A percentile compares a stretch with the other conserved stretches of the same genome.
These are phyloP conservation scores for Saturnispora kantuleensis DNA, from an alignment of 805 yeast genomes.

Conservation along the genomic window DNA sequence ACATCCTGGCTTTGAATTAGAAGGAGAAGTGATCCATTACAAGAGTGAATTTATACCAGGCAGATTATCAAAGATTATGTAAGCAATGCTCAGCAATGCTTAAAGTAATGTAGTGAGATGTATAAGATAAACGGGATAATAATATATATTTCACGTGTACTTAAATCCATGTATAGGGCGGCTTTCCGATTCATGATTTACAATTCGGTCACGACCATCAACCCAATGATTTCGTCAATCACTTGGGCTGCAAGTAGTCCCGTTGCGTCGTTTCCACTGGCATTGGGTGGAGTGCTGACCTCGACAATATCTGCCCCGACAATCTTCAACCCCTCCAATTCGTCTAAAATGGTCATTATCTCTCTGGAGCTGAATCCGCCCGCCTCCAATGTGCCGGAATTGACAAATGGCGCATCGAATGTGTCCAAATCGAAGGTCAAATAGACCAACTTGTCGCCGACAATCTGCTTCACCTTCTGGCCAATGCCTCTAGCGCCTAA, in stretches of 20 bases:
- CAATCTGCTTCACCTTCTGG: slow-evolving; percentile 25
- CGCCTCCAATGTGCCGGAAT: slow-evolving; percentile 70
- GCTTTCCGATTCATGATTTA: neutral
- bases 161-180: no score
- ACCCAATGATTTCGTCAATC: slow-evolving; percentile 39
- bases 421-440: slow-evolving; percentile 48
- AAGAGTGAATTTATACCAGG: no score
- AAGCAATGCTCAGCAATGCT: no score
- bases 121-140: no score
- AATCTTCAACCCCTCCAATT: slow-evolving; percentile 46
- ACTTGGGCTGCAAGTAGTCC: slow-evolving; percentile 58
- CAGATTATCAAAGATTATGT: no score
- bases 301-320: slow-evolving; percentile 76
- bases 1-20: no score
- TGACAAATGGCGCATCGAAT: slow-evolving; percentile 67
- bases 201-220: slow-evolving; percentile 31
- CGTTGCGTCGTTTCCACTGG: slow-evolving; percentile 50
- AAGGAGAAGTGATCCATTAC: no score
- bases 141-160: no score
- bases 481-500: slow-evolving; percentile 31
- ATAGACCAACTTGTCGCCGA: slow-evolving; percentile 34
- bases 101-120: no score
- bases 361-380: slow-evolving; percentile 70
- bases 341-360: slow-evolving; percentile 47
- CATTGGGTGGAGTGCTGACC: slow-evolving; percentile 52